Conservation (phyloP, 768 basidiomycete species). For the Russula sp. region DNA sequence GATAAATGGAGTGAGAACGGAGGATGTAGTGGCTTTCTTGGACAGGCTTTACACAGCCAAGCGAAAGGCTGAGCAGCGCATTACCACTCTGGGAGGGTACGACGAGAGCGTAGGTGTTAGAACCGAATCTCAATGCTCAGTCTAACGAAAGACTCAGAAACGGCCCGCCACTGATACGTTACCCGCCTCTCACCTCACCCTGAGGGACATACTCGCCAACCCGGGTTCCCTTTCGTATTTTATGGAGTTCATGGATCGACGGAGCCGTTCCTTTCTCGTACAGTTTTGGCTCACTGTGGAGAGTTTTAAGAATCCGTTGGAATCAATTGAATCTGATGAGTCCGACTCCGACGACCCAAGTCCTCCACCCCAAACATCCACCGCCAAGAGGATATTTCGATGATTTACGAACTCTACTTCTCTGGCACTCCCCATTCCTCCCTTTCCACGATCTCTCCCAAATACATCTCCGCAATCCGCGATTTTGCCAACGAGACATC, state of each 20-base stretch:
- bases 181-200: conserved; percentile 50
- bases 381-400: conserved; percentile 82
- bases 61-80: conserved; percentile 81
- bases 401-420: conserved; percentile 90
- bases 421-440: conserved; percentile 55
- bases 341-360: conserved; percentile 62
- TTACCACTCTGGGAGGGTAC: conserved; percentile 71
- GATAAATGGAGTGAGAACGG: conserved; percentile 82
- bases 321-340: conserved; percentile 61
- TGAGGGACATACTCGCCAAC: conserved; percentile 81
- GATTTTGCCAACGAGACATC: conserved; percentile 52
- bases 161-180: conserved; percentile 40
- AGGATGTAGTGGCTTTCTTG: conserved; percentile 82
- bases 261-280: conserved; percentile 76
- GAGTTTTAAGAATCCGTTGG: conserved; percentile 95
- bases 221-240: conserved; percentile 92
- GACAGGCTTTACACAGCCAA: conserved; percentile 89
- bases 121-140: neutral
- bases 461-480: conserved; percentile 67
- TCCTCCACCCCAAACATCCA: conserved; percentile 49
- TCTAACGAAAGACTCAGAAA: conserved; percentile 35
- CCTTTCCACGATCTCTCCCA: conserved; percentile 62
- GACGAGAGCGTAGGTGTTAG: conserved; percentile 53
- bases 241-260: conserved; percentile 98
- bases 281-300: conserved; percentile 99